These are phyloP conservation scores for Pseudopyricularia javanii DNA, from an alignment of 2,329 filamentous ascomycete species.

Conservation along the genomic window DNA sequence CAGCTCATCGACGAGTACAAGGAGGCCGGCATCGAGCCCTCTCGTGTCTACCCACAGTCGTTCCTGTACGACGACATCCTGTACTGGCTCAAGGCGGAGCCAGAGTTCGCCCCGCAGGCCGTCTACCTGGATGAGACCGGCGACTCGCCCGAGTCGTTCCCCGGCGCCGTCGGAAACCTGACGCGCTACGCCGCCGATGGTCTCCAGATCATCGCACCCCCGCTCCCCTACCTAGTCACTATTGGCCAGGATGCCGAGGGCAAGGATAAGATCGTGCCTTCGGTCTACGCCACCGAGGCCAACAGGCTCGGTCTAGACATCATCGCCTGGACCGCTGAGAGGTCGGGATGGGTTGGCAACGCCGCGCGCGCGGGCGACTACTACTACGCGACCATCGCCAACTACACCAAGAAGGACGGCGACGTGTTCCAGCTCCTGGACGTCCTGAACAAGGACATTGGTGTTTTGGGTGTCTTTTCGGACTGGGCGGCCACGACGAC, in stretches of 20 bases:
- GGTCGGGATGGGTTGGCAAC: constrained; percentile 45
- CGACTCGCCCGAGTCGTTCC: constrained; percentile 36
- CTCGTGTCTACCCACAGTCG: constrained; percentile 49
- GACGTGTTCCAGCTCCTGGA: constrained; percentile 56
- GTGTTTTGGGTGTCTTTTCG: constrained; percentile 49
- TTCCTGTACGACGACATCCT: constrained; percentile 52
- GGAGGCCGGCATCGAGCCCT: constrained; percentile 34
- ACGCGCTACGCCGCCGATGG: constrained; percentile 42
- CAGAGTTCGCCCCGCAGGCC: constrained; percentile 47
- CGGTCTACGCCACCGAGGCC: constrained; percentile 47
- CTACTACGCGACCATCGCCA: constrained; percentile 43
- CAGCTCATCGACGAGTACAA: constrained; percentile 52
- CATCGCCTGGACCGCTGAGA: constrained; percentile 57
- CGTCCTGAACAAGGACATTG: constrained; percentile 48
- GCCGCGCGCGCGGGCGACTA: constrained; percentile 31
- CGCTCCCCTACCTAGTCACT: constrained; percentile 48
- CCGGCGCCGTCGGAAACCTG: constrained; percentile 42
- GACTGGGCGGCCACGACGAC: constrained; percentile 60
- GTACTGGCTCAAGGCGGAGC: constrained; percentile 54
- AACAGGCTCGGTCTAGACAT: constrained; percentile 51
- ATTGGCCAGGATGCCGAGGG: constrained; percentile 25
- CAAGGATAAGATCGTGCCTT: constrained; percentile 41
- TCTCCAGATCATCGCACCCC: constrained; percentile 50
- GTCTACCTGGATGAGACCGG: constrained; percentile 53
- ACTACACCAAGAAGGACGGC: constrained; percentile 47